Evolutionary conservation across 345 rosid genomes (phyloP), one percentile per base, ranked within the genome.

Genomic region (Lepidium didymum): DNA sequence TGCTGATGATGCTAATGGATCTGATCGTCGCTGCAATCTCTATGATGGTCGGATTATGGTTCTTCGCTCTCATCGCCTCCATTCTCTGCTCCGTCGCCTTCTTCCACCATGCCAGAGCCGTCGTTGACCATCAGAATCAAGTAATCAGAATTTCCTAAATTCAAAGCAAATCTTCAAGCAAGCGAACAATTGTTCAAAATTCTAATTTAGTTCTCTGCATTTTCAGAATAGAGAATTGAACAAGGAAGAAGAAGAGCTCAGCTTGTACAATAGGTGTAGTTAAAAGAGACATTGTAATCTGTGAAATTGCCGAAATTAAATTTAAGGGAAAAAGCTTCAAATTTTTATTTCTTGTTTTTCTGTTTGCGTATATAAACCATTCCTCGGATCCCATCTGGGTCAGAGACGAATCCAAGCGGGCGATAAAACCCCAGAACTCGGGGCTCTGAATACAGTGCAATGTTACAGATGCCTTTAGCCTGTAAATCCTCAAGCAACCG

Each of bases 301-400:
- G 43, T 41, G 35, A 42, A 66, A 16, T 9, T 65, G 31, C 62
- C 27, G 33, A 42, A 31, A 18, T 12, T 38, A 7, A 63, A 63
- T 35, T 4, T 19, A 11, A n/a, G 21, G 12, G 2, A 14, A 15
- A 43, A 33, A 15, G 21, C 5, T 16, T 19, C 1, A 4, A 57
- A 38, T 53, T 37, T 11, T 77, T 59, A 80, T 25, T 65, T 85
- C 41, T 72, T 87, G 62, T 61, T 80, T 29, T 42, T 84, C 62
- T 74, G 80, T 70, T 84, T 90, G 43, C 86, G 84, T 5, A 91
- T 83, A 68, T 76, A 88, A 19, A 93, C 96, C 98, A 93, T 90
- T 41, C 96, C 98, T 12, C 83, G 81, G 61, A 93, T 93, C 73
- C 98, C 98, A 77, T 80, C 94, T 27, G 97, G 97, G 62, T 93